A percentile compares a stretch with the other conserved stretches of the same genome.
Conservation (phyloP, 495 filamentous ascomycete species). For the Rusavskia elegans region DNA sequence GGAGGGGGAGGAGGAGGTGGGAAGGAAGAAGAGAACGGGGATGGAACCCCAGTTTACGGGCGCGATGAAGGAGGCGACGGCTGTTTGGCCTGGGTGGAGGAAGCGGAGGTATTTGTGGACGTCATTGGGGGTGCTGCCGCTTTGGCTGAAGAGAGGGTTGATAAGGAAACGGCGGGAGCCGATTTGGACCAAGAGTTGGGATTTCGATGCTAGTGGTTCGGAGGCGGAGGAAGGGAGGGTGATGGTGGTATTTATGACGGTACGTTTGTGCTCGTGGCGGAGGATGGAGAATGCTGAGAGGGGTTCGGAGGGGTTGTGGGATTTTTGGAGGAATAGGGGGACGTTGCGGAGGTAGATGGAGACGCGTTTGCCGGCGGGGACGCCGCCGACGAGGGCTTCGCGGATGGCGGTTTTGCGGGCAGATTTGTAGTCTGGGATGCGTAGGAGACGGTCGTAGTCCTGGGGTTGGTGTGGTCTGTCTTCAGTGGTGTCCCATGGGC, state of each 20-base stretch:
- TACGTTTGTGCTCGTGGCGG: constrained; percentile 86
- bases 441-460: constrained; percentile 73
- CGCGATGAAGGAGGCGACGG: constrained; percentile 79
- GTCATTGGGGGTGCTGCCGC: constrained; percentile 76
- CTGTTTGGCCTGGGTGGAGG: constrained; percentile 77
- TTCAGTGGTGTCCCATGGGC: constrained; percentile 74
- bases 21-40: constrained; percentile 72
- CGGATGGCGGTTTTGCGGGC: constrained; percentile 56
- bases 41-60: constrained; percentile 82
- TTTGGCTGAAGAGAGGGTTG: constrained; percentile 77
- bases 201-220: constrained; percentile 69
- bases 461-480: constrained; percentile 73
- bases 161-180: constrained; percentile 73
- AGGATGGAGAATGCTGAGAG: constrained; percentile 67
- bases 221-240: constrained; percentile 57
- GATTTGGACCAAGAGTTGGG: constrained; percentile 75
- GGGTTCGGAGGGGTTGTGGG: constrained; percentile 39
- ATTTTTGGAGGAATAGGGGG: constrained; percentile 38
- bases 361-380: constrained; percentile 67
- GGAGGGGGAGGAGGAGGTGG: constrained; percentile 5
- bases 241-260: constrained; percentile 73
- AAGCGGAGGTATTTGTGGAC: constrained; percentile 94
- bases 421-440: constrained; percentile 68
- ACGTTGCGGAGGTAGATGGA: constrained; percentile 64
- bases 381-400: constrained; percentile 74